Conservation (phyloP, 129 eudicot species). For the Heracleum sosnowskyi region DNA sequence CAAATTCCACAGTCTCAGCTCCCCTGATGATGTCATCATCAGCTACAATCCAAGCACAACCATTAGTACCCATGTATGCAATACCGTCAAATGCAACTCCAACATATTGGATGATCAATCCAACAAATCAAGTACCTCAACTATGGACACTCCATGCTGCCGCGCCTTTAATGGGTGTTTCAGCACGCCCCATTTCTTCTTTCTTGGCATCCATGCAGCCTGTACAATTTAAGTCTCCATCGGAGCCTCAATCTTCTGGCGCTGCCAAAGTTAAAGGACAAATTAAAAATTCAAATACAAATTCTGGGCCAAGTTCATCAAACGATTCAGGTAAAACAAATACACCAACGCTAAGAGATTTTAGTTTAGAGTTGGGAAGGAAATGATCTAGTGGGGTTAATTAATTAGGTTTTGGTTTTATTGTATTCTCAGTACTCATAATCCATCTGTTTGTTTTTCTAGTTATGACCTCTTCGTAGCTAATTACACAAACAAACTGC, state of each 20-base stretch:
- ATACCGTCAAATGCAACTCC: constrained; percentile 37
- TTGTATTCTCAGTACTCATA: background rate
- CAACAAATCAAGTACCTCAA: constrained; percentile 26
- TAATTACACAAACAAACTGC: background rate
- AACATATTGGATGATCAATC: constrained; percentile 29
- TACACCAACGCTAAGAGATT: constrained; percentile 4
- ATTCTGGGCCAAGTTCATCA: constrained; percentile 16
- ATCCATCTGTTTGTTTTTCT: background rate
- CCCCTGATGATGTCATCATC: constrained; percentile 31
- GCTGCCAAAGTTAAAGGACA: background rate
- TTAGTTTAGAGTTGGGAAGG: constrained; percentile 9
- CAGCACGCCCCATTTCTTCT: constrained; percentile 36
- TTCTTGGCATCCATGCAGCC: constrained; percentile 21
- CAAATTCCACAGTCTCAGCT: constrained; percentile 25
- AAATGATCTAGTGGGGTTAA: background rate
- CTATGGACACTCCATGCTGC: constrained; percentile 44
- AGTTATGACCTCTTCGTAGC: background rate
- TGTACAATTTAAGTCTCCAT: background rate
- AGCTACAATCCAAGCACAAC: constrained; percentile 20
- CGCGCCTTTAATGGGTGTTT: constrained; percentile 25
- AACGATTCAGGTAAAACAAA: constrained; percentile 1
- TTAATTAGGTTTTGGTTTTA: background rate
- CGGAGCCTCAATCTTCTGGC: background rate
- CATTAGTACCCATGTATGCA: constrained; percentile 41
- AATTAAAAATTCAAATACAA: background rate